Evolutionary conservation across 169 alveolate species (phyloP), one percentile per base, ranked within the genome.

Genomic region (Neospora caninum): DNA sequence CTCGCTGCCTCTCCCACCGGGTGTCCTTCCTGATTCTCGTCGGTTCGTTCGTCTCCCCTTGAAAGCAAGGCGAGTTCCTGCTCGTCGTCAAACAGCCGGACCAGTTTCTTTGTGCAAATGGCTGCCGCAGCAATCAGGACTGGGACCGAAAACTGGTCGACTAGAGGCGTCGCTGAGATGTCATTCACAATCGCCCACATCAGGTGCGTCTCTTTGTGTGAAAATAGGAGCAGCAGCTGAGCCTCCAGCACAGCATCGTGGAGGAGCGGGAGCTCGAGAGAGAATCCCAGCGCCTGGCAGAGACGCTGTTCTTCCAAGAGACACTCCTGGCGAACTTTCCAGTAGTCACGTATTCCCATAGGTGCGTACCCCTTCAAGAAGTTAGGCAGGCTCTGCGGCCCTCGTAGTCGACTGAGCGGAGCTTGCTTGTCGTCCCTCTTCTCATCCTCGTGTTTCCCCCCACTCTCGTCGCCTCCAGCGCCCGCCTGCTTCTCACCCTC

Each of bases 231-330:
- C 25, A 82, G 89, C 6, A 82, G 38, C 41, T 41, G 53, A 0
- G 89, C 89, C 41, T 82, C 89, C 20, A 82, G 89, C 41, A 82
- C 54, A 0, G 41, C 89, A 31, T 82, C 89, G 53, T 82, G 64
- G 42, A 82, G 67, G 4, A 41, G 64, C 6, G 89, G 89, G 6
- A 82, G 67, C 89, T 38, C 69, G 34, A 82, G 67, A 82, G 38
- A 64, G 88, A 92, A 92, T 0, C 78, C 95, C 78, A 92, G 80
- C 2, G 95, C 95, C 80, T 92, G 95, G 78, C 82, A 58, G 45
- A 92, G 88, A 49, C 95, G 82, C 80, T 92, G 92, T 78, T 92
- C 95, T 42, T 92, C 95, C 20, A 82, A 49, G 42, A 92, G 78
- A 36, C 95, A 92, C 54, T 58, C 88, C 36, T 92, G 95, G 13